Base-by-base conservation (phyloP, 2,329 filamentous ascomycete species). In the Paraphaeosphaeria minitans region DNA sequence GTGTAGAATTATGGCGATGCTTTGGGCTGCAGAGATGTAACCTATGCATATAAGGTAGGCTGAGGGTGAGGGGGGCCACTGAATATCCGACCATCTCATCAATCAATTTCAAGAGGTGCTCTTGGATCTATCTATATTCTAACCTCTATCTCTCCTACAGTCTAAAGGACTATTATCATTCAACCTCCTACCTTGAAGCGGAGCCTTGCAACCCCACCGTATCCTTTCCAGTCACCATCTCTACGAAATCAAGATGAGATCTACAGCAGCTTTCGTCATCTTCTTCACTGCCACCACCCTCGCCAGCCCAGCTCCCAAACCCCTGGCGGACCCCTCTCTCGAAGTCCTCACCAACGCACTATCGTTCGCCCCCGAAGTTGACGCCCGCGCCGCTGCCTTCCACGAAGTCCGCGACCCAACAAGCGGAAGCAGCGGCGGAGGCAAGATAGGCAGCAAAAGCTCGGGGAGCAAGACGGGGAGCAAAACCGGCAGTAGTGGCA, bases 201-300 rank as follows among this genome's bases (percentile, higher is more conserved):
- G 10, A 31, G 9, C 8, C 29, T 10, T 5, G 8, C 16, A 37
- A 55, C 9, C 7, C 8, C 39, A 54, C 39, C 16, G 29, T 13
- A 29, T n/a, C n/a, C 29, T 5, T 22, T 29, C n/a, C 14, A 27
- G 13, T 43, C 48, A 24, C 37, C 39, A 58, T 41, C 8, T 6
- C 37, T 42, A 3, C 22, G 42, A 10, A 29, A 4, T 42, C 56
- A 67, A 6, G 35, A 76, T 75, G 72, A 74, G 66, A 59, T 50
- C 72, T 62, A 49, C 64, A 13, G 65, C 64, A 53, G 49, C 61
- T 51, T 53, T 66, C 45, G 57, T 66, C 13, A 52, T 74, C 35
- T 54, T 74, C 60, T 62, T 69, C 61, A 62, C 68, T 24, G 58
- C 67, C 14, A 62, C 73, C 55, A 65, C 68, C 3, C 60, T 71